phyloP scores from a whole-genome alignment of 306 rosid species.

The Biancaea sappan region DNA sequence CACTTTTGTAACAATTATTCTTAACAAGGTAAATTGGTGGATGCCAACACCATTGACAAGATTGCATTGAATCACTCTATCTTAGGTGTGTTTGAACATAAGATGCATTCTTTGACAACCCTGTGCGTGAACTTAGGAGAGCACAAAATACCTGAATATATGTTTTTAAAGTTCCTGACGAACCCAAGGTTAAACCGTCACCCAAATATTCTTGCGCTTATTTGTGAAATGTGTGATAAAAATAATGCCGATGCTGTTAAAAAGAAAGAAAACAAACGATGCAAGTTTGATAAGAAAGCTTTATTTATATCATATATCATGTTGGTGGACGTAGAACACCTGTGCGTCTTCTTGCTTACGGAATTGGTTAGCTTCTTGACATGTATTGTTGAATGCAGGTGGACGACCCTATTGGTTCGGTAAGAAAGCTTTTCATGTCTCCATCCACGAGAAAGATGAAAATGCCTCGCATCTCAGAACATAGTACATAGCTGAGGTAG shows the following conservation, averaged over 20 bases:
- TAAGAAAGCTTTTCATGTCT: conserved; percentile 74
- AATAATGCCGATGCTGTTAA: neutral
- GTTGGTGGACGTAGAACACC: conserved; percentile 11
- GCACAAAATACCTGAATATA: conserved; percentile 7
- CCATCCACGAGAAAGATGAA: conserved; percentile 68
- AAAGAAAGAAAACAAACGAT: neutral
- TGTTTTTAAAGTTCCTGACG: conserved; percentile 31
- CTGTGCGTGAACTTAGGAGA: neutral
- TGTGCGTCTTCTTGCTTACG: conserved; percentile 12
- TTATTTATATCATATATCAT: too few species aligned
- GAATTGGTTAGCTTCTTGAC: conserved; percentile 29
- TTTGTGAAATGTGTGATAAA: conserved; percentile 8
- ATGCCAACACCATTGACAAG: conserved; percentile 21
- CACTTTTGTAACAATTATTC: conserved; percentile 12
- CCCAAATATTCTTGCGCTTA: conserved; percentile 4
- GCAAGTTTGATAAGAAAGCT: conserved; percentile 3
- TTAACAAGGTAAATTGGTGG: conserved; percentile 8
- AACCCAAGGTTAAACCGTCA: conserved; percentile 23
- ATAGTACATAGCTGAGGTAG: conserved; percentile 32
- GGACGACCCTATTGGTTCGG: conserved; percentile 80
- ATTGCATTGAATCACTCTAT: conserved; percentile 14
- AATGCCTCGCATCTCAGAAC: conserved; percentile 41
- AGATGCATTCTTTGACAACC: conserved; percentile 14
- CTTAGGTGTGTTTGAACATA: conserved; percentile 1
- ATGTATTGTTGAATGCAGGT: conserved; percentile 62